A percentile compares a stretch with the other conserved stretches of the same genome.
These are phyloP conservation scores for Mallotus nudiflorus DNA, from an alignment of 345 rosid genomes.

Conservation along the genomic window DNA sequence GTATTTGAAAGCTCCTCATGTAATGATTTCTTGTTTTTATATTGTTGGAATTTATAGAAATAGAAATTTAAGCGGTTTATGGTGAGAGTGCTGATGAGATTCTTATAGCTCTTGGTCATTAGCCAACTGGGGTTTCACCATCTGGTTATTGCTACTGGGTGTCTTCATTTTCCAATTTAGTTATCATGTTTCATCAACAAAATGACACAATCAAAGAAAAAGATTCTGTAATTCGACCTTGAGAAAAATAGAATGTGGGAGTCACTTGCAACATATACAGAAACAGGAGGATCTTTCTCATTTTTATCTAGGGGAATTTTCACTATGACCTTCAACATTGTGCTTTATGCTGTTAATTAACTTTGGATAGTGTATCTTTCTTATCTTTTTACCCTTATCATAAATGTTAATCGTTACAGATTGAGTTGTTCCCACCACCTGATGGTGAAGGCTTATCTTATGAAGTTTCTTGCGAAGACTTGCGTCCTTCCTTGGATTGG, in stretches of 20 bases:
- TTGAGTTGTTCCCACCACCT: slow-evolving; percentile 55
- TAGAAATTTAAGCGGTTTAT: too few species aligned
- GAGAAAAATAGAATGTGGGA: neutral
- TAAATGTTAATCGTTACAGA: slow-evolving; percentile 25
- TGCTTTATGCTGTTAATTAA: neutral
- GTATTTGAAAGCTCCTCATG: neutral
- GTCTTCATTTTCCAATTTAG: neutral
- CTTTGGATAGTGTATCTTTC: neutral
- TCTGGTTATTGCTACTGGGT: neutral
- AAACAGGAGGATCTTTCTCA: too few species aligned
- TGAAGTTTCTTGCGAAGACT: slow-evolving; percentile 41
- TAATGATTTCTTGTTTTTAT: neutral
- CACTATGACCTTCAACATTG: neutral
- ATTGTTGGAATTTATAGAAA: too few species aligned
- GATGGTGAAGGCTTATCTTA: slow-evolving; percentile 53
- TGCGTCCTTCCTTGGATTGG: slow-evolving; percentile 72
- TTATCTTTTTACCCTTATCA: neutral
- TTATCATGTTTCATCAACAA: neutral
- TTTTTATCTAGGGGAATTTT: too few species aligned
- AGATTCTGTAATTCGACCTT: neutral
- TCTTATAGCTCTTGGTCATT: neutral
- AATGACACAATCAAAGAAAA: neutral
- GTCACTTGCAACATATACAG: neutral
- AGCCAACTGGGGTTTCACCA: neutral
- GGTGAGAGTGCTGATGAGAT: neutral